phyloP scores from a whole-genome alignment of 306 rosid genomes.

The Fagus sylvatica region DNA sequence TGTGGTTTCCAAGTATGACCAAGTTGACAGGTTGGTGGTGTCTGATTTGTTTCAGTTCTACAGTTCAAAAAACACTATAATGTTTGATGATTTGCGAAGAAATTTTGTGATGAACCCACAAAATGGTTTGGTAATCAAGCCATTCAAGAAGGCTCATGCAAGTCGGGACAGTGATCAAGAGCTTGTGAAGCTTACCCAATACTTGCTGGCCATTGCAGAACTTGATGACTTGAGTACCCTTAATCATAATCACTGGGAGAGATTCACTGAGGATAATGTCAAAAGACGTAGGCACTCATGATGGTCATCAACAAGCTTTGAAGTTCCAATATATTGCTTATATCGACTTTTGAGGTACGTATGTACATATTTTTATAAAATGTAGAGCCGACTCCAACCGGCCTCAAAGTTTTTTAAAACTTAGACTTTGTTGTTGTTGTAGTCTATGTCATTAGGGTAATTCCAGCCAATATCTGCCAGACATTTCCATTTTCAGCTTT shows the following conservation, averaged over 20 bases:
- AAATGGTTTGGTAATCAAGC: constrained; percentile 85
- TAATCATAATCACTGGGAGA: constrained; percentile 69
- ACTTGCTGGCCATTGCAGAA: constrained; percentile 91
- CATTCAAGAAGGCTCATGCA: constrained; percentile 97
- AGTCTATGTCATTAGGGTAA: not conserved
- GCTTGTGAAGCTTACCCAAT: constrained; percentile 84
- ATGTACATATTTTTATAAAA: no score
- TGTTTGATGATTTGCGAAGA: constrained; percentile 91
- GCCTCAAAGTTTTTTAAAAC: no score
- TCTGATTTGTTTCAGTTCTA: constrained; percentile 62
- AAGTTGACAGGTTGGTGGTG: constrained; percentile 21
- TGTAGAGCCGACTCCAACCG: no score
- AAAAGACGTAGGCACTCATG: constrained; percentile 82
- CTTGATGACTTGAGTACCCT: constrained; percentile 77
- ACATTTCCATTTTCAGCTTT: not conserved
- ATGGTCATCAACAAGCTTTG: not conserved
- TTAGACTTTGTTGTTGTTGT: no score
- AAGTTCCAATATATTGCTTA: constrained; percentile 6
- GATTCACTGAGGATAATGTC: constrained; percentile 55
- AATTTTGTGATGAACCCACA: constrained; percentile 98
- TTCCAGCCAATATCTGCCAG: not conserved
- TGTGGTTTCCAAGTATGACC: not conserved
- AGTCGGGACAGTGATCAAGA: constrained; percentile 79
- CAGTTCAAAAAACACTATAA: constrained; percentile 74
- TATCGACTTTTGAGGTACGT: constrained; percentile 13